Conservation (phyloP, 345 rosid genomes). For the Schrenkiella parvula region DNA sequence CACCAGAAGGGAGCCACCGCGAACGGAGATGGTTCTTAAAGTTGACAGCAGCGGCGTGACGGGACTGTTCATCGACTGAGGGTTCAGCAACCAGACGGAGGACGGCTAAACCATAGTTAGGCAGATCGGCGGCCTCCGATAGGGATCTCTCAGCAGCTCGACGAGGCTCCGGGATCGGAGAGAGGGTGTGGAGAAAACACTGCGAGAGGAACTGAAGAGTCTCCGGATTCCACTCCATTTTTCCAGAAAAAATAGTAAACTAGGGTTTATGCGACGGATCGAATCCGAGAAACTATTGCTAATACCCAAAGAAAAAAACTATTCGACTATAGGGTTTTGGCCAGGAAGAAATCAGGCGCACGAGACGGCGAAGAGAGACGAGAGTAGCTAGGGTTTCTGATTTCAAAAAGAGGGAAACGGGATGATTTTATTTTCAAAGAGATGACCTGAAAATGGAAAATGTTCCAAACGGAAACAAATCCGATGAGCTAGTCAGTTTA, state of each 20-base stretch:
- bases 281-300: constrained; percentile 12
- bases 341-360: neutral
- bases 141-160: constrained; percentile 76
- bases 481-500: constrained; percentile 13
- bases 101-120: constrained; percentile 75
- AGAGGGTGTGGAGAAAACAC: constrained; percentile 79
- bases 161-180: constrained; percentile 72
- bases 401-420: constrained; percentile 25
- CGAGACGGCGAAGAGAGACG: constrained; percentile 28
- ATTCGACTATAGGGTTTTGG: neutral
- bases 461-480: too few species aligned
- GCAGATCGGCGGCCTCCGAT: constrained; percentile 53
- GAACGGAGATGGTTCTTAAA: constrained; percentile 87
- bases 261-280: constrained; percentile 8
- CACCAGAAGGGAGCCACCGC: constrained; percentile 66
- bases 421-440: constrained; percentile 11
- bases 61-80: constrained; percentile 76
- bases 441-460: neutral
- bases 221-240: constrained; percentile 62
- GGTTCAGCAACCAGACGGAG: constrained; percentile 77
- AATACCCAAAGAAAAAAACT: neutral
- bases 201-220: constrained; percentile 74
- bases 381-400: constrained; percentile 23
- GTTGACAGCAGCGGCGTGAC: constrained; percentile 92
- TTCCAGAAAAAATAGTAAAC: neutral